Base-by-base conservation (phyloP, 140 eudicot species). In the Stevia rebaudiana region DNA sequence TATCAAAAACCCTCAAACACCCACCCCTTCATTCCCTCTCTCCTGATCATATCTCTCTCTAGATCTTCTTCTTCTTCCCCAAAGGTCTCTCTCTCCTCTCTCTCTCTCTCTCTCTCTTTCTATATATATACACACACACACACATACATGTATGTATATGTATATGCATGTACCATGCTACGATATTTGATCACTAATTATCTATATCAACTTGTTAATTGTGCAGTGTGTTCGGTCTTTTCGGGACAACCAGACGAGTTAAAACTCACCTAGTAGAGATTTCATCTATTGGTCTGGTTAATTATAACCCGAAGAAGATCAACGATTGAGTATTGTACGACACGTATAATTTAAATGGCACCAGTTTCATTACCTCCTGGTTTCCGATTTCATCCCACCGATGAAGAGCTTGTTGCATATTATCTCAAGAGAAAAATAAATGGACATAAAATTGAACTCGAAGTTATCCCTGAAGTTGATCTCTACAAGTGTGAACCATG, bases 291-390 rank as follows among this genome's bases (percentile, higher is more conserved):
- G 44, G 51, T 19, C 68, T 48, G 52, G 36, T 68, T n/a, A n/a
- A n/a, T n/a, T 59, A 23, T 52, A 67, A 30, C 5, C 10, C 17
- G 59, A 59, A 68, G 75, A 73, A 73, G 63, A 67, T 63, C 51
- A 16, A 53, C 8, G 19, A 63, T 60, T 56, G 8, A 1, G 8
- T 31, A 64, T 69, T 50, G 25, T n/a, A 12, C 40, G 60, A 40
- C 51, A 37, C 19, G 57, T 17, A 39, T 18, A 35, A 1, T 10
- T 40, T 42, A 51, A 69, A 92, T 92, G 98, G 89, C 98, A 43
- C 98, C 98, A 36, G 95, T 92, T 83, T 88, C 98, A 64, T 78
- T 92, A 89, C 98, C 98, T 42, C 98, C 98, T 3, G 98, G 98
- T 17, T 92, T 92, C 74, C 83, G 98, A 6, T 90, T 90, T 76